phyloP scores from a whole-genome alignment of 805 yeast genomes.

The Peterozyma toletana region DNA sequence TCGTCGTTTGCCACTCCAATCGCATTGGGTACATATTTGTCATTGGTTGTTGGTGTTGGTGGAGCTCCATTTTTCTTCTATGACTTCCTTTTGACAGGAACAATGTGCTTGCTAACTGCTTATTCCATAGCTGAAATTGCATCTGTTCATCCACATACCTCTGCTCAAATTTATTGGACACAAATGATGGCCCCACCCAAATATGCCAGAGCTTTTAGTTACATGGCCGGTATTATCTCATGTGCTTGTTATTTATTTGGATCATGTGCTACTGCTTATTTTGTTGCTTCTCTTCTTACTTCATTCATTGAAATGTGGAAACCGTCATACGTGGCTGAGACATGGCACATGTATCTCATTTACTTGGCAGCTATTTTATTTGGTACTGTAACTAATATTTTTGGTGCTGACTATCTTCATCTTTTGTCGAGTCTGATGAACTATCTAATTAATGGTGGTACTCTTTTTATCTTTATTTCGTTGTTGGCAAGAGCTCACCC shows the following conservation, averaged over 20 bases:
- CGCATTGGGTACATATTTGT: slow-evolving; percentile 1
- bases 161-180: too few relatives aligned
- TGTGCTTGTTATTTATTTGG: slow-evolving; percentile 18
- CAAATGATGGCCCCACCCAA: too few relatives aligned
- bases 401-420: too few relatives aligned
- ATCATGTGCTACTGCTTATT: slow-evolving; percentile 13
- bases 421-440: slow-evolving; percentile 1
- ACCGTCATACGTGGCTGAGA: background rate
- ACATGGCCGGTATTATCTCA: too few relatives aligned
- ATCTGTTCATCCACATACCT: slow-evolving; percentile 17
- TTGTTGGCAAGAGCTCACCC: slow-evolving; percentile 13
- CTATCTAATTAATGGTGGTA: slow-evolving; percentile 14
- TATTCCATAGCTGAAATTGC: slow-evolving; percentile 13
- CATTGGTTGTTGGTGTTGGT: too few relatives aligned
- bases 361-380: too few relatives aligned
- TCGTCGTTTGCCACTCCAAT: background rate
- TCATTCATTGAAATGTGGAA: background rate
- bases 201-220: too few relatives aligned
- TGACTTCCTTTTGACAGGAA: background rate
- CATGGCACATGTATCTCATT: too few relatives aligned
- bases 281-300: slow-evolving; percentile 2
- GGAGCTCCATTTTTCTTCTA: background rate
- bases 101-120: slow-evolving; percentile 1
- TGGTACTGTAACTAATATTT: too few relatives aligned
- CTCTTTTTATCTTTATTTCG: slow-evolving; percentile 15